Base-by-base conservation (phyloP, 1,284 basidiomycete species). In the Fomitopsis betulina region DNA sequence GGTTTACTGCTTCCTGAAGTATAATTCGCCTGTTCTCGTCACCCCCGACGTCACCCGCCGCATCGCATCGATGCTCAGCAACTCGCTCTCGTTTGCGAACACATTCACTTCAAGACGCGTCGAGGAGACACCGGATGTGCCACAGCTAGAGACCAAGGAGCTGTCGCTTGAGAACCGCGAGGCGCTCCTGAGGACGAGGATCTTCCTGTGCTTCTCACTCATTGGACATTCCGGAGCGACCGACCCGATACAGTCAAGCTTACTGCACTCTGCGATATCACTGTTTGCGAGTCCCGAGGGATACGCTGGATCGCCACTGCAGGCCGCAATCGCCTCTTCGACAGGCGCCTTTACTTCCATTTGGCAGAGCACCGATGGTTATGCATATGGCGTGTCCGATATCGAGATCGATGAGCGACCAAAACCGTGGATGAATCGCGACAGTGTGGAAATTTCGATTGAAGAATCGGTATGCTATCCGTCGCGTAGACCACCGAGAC, bases 21-120 rank as follows among this genome's bases (percentile, higher is more conserved):
- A 96, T 70, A 96, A 96, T 69, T 73, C 80, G 1, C 75, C 82
- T 0, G 78, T 82, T 1, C 79, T 98, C 15, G 87, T 98, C 59
- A 96, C 92, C 10, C 84, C 96, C 6, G 97, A 98, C 67, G 92
- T 96, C 12, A 89, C 93, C 1, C 82, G 96, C 21, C 85, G 96
- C 4, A 83, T 99, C 39, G 86, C 94, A 0, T 91, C 92, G 0
- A 76, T 98, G 32, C 80, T 99, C 45, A 87, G 86, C 70, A 97
- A 98, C 68, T 91, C 93, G 0, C 84, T 98, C n/a, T 82, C 87
- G 10, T 98, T 98, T 70, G 86, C 91, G 27, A 93, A 92, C 63
- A 80, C 82, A 27, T 90, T 89, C 69, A 69, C 85, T 30, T 75
- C 78, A 1, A 74, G 62, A 5, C 63, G 79, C 54, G 69, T 78